phyloP scores from a whole-genome alignment of 23 red algal species.

The Gracilaria gracilis region DNA sequence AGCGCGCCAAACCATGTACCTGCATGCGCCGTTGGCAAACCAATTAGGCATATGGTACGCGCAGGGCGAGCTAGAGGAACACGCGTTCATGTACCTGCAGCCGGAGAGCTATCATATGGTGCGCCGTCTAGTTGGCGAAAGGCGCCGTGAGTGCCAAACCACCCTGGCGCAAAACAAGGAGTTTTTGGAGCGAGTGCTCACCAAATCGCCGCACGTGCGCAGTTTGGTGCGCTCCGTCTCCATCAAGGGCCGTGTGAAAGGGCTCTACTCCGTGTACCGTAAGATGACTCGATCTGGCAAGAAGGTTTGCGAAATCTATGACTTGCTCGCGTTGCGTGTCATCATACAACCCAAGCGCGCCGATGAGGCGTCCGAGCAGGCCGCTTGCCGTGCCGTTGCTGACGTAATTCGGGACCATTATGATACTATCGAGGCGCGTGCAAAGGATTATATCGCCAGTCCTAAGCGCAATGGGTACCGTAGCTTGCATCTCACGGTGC shows the following conservation, averaged over 20 bases:
- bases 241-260: slow-evolving; percentile 89
- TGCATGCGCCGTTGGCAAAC: slow-evolving; percentile 86
- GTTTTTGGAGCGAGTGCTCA: slow-evolving; percentile 68
- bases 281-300: slow-evolving; percentile 86
- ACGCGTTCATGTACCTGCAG: slow-evolving; percentile 80
- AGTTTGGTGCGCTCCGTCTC: slow-evolving; percentile 26
- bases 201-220: slow-evolving; percentile 46
- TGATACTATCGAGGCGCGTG: slow-evolving; percentile 50
- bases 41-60: slow-evolving; percentile 87
- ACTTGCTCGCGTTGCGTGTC: slow-evolving; percentile 88
- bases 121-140: slow-evolving; percentile 65
- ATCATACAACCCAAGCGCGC: slow-evolving; percentile 71
- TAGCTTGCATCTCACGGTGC: slow-evolving; percentile 83
- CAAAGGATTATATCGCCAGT: slow-evolving; percentile 79
- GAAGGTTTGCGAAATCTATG: slow-evolving; percentile 81
- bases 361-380: slow-evolving; percentile 56
- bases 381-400: slow-evolving; percentile 71
- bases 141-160: slow-evolving; percentile 69
- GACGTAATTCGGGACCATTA: slow-evolving; percentile 64
- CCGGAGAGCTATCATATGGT: slow-evolving; percentile 75
- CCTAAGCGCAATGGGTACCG: slow-evolving; percentile 94
- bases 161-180: slow-evolving; percentile 68
- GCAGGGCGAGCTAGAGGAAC: slow-evolving; percentile 92
- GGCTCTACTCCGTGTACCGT: slow-evolving; percentile 89
- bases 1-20: slow-evolving; percentile 63